phyloP scores from a whole-genome alignment of 2,329 filamentous ascomycete genomes.

The Colletotrichum sp. region DNA sequence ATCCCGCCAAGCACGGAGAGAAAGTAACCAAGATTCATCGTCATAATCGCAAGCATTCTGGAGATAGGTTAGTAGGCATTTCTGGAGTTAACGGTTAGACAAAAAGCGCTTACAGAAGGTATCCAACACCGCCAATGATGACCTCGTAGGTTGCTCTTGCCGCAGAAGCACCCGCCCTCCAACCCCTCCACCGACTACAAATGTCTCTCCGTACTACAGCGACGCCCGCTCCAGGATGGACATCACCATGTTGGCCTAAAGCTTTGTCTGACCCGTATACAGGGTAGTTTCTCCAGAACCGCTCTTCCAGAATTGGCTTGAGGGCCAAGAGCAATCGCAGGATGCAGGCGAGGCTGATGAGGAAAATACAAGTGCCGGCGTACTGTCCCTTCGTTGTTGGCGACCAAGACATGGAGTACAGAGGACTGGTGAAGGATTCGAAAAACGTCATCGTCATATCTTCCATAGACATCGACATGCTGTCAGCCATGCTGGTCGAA shows the following conservation, averaged over 20 bases:
- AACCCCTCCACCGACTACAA: slow-evolving; percentile 10
- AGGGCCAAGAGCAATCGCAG: slow-evolving; percentile 77
- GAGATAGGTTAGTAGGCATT: neutral
- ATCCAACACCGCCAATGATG: slow-evolving; percentile 75
- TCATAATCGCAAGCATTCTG: slow-evolving; percentile 94
- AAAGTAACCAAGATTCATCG: slow-evolving; percentile 86
- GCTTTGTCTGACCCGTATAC: neutral
- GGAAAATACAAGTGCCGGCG: slow-evolving; percentile 90
- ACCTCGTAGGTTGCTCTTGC: slow-evolving; percentile 24
- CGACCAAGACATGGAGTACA: slow-evolving; percentile 73
- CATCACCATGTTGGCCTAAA: neutral
- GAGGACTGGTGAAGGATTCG: slow-evolving; percentile 57
- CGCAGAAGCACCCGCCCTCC: slow-evolving; percentile 17
- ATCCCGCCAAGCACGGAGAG: slow-evolving; percentile 76
- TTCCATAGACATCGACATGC: slow-evolving; percentile 37
- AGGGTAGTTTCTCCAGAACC: slow-evolving; percentile 40
- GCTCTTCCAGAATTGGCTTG: slow-evolving; percentile 66
- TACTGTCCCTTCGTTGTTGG: slow-evolving; percentile 74
- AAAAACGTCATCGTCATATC: slow-evolving; percentile 56
- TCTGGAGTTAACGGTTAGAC: neutral
- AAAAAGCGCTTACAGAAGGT: slow-evolving; percentile 74
- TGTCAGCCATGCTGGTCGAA: neutral
- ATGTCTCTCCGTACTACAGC: neutral
- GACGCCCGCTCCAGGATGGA: neutral
- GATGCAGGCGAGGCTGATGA: slow-evolving; percentile 75